Evolutionary conservation across 2,329 filamentous ascomycete species (phyloP), one percentile per base, ranked within the genome.

Genomic region (Neoarthrinium moseri): DNA sequence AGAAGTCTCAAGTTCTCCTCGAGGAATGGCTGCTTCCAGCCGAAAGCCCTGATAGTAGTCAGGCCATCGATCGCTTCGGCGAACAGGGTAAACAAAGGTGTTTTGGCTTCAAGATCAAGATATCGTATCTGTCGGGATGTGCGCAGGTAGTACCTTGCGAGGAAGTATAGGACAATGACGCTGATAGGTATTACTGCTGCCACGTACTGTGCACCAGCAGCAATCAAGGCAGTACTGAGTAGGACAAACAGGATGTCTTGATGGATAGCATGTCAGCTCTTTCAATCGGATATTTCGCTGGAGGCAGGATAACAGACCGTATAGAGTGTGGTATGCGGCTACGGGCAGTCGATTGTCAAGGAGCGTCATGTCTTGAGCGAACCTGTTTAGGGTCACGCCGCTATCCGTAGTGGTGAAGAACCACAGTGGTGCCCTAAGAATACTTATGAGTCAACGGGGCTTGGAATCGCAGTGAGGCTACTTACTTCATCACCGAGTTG

Each of bases 41-140:
- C 63, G 45, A 72, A 74, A 1, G 72, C 68, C 12, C 72, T 68
- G 35, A 76, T 71, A 2, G 70, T 74, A 1, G 64, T 52, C 2
- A 75, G 47, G 2, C 72, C 72, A 22, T 60, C 57, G 1, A 75
- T 50, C 7, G 68, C 68, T 45, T 75, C 73, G 15, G 62, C 58
- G 47, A 73, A 74, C 34, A 74, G 66, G 2, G 68, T 66, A 51
- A 68, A 74, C 8, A 75, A 57, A 5, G 71, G 70, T 2, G 65
- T 63, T 51, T 68, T 66, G 17, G 64, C 60, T 54, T 75, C 72
- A 2, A 75, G 55, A 40, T 75, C 72, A 5, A 75, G 61, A 32
- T 70, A 65, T 15, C 73, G 63, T 11, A 77, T 54, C 46, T 74
- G 71, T 3, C 72, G 65, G 4, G 70, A 72, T 7, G 71, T 74